Conservation (phyloP, 768 basidiomycete genomes). For the Cantharellus anzutake region DNA sequence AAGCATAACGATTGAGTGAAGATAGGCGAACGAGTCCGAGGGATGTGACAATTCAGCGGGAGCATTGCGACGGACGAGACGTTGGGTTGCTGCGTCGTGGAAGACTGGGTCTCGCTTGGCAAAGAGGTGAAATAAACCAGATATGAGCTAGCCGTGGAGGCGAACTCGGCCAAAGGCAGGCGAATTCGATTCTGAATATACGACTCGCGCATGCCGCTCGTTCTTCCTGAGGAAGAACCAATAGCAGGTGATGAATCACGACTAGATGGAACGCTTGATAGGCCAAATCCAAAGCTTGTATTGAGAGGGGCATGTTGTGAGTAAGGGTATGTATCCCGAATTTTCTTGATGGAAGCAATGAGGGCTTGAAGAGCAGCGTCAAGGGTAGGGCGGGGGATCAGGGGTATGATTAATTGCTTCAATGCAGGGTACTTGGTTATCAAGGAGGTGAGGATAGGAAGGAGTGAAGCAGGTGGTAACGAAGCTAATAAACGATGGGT, state of each 20-base stretch:
- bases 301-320: conserved; percentile 28
- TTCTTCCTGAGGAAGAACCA: background rate
- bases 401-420: conserved; percentile 48
- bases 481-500: conserved; percentile 31
- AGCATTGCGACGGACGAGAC: conserved; percentile 17
- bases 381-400: conserved; percentile 73
- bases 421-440: conserved; percentile 48
- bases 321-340: conserved; percentile 71
- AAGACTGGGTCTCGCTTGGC: conserved; percentile 15
- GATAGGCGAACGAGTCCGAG: conserved; percentile 52
- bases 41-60: conserved; percentile 41
- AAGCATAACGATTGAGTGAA: conserved; percentile 48
- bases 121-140: conserved; percentile 61
- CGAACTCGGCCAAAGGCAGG: conserved; percentile 58
- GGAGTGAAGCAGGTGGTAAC: conserved; percentile 54
- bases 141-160: conserved; percentile 59
- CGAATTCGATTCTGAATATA: conserved; percentile 60
- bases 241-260: conserved; percentile 14
- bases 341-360: conserved; percentile 44
- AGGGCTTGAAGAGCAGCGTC: conserved; percentile 55
- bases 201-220: conserved; percentile 54
- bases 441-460: conserved; percentile 53
- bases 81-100: conserved; percentile 10
- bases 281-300: conserved; percentile 10
- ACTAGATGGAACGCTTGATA: conserved; percentile 7